Evolutionary conservation across 495 filamentous ascomycete species (phyloP).

Genomic region (Talaromyces proteolyticus): DNA sequence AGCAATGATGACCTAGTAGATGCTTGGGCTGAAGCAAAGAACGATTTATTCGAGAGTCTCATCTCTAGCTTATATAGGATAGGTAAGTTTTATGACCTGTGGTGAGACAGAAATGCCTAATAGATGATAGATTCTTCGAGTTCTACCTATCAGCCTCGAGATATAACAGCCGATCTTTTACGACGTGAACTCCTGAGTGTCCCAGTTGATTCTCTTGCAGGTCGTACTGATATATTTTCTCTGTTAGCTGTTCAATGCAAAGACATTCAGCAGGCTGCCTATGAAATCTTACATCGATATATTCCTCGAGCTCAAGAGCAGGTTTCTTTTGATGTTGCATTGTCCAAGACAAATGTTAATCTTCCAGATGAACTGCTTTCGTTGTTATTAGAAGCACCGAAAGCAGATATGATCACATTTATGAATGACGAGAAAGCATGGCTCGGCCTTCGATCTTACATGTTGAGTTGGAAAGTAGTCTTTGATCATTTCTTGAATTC

Average conservation of each 20-base stretch:
- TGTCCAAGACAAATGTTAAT: slow-evolving; percentile 64
- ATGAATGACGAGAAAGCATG: slow-evolving; percentile 33
- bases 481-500: slow-evolving; percentile 82
- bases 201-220: slow-evolving; percentile 46
- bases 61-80: slow-evolving; percentile 42
- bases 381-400: slow-evolving; percentile 49
- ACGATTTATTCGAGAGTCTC: slow-evolving; percentile 46
- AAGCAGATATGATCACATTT: slow-evolving; percentile 40
- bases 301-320: slow-evolving; percentile 76
- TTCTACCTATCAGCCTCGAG: slow-evolving; percentile 54
- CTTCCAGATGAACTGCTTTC: slow-evolving; percentile 68
- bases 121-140: slow-evolving; percentile 34
- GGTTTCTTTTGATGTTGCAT: slow-evolving; percentile 70
- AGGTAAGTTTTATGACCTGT: slow-evolving; percentile 22
- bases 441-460: slow-evolving; percentile 58
- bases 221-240: slow-evolving; percentile 58
- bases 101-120: slow-evolving; percentile 7
- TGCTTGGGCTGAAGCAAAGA: slow-evolving; percentile 49
- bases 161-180: slow-evolving; percentile 65
- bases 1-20: slow-evolving; percentile 85
- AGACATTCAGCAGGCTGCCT: slow-evolving; percentile 72
- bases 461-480: slow-evolving; percentile 87
- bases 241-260: slow-evolving; percentile 71
- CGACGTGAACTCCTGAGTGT: slow-evolving; percentile 56
- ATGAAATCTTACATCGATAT: slow-evolving; percentile 68